Conservation (phyloP, 208 protist species). For the Histomonas meleagridis region DNA sequence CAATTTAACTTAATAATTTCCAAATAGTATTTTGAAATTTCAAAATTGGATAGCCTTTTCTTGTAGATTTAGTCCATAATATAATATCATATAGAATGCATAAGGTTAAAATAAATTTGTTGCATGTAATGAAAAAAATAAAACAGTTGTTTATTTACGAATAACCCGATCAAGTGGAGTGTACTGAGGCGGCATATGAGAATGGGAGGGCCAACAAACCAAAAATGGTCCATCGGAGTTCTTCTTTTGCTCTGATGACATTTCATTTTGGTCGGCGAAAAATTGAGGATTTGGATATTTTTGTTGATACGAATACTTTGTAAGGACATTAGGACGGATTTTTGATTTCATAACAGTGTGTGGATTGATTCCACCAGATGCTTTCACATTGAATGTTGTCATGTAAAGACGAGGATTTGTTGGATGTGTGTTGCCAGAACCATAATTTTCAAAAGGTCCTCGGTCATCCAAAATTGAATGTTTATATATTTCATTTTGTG, state of each 20-base stretch:
- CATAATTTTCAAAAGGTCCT: not conserved
- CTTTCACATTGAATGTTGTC: not conserved
- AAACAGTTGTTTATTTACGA: too few relatives aligned
- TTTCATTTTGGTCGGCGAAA: not conserved
- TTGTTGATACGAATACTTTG: not conserved
- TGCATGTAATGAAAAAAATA: too few relatives aligned
- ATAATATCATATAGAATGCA: too few relatives aligned
- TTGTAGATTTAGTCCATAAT: too few relatives aligned
- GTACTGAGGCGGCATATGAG: too few relatives aligned
- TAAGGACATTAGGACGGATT: not conserved
- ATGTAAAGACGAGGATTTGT: not conserved
- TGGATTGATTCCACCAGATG: not conserved
- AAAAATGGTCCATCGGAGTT: not conserved
- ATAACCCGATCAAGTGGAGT: too few relatives aligned
- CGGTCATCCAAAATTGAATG: not conserved
- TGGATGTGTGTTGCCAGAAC: not conserved
- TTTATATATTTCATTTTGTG: not conserved
- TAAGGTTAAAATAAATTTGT: too few relatives aligned
- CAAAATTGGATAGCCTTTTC: too few relatives aligned
- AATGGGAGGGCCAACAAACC: slow-evolving; percentile 18
- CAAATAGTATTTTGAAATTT: too few relatives aligned
- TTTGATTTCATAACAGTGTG: not conserved
- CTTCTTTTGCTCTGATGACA: not conserved
- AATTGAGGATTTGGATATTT: not conserved
- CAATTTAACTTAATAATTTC: too few relatives aligned